phyloP scores from a whole-genome alignment of 352 stramenopile species.

The Phytophthora pluvialis region DNA sequence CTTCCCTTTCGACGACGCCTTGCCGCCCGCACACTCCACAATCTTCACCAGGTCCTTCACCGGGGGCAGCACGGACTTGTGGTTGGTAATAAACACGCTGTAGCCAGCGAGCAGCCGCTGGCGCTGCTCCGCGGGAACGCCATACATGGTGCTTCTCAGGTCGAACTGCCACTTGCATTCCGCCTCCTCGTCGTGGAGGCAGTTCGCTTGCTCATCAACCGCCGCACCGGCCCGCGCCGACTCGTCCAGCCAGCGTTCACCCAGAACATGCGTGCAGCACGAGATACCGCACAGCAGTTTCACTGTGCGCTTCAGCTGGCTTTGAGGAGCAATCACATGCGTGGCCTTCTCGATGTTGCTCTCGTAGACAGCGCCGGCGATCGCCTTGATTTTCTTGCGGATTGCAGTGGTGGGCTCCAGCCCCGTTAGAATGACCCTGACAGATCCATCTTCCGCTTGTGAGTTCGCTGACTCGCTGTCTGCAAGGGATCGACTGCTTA shows the following conservation, averaged over 20 bases:
- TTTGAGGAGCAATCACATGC: conserved; percentile 52
- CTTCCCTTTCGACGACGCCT: conserved; percentile 39
- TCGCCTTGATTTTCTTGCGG: conserved; percentile 52
- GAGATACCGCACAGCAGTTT: conserved; percentile 68
- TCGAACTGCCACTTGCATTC: conserved; percentile 62
- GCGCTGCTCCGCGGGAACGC: conserved; percentile 28
- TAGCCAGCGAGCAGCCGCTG: conserved; percentile 37
- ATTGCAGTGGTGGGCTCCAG: conserved; percentile 48
- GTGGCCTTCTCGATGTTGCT: conserved; percentile 49
- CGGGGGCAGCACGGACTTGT: conserved; percentile 61
- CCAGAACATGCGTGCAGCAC: conserved; percentile 57
- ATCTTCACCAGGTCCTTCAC: conserved; percentile 59
- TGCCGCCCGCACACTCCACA: conserved; percentile 54
- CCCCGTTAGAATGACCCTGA: conserved; percentile 58
- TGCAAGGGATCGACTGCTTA: conserved; percentile 15
- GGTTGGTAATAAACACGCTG: conserved; percentile 55
- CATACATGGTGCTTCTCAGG: conserved; percentile 57
- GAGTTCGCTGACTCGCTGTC: conserved; percentile 19
- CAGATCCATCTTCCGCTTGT: conserved; percentile 22
- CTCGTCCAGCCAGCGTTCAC: conserved; percentile 53
- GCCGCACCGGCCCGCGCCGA: conserved; percentile 39
- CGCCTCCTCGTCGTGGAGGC: conserved; percentile 44
- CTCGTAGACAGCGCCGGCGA: conserved; percentile 51
- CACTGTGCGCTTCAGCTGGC: conserved; percentile 60
- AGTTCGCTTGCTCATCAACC: conserved; percentile 48